Percentiles rank a stretch among this genome's conserved stretches.
Conservation (phyloP, 2,329 filamentous ascomycete species). For the Phaeoacremonium minimum region DNA sequence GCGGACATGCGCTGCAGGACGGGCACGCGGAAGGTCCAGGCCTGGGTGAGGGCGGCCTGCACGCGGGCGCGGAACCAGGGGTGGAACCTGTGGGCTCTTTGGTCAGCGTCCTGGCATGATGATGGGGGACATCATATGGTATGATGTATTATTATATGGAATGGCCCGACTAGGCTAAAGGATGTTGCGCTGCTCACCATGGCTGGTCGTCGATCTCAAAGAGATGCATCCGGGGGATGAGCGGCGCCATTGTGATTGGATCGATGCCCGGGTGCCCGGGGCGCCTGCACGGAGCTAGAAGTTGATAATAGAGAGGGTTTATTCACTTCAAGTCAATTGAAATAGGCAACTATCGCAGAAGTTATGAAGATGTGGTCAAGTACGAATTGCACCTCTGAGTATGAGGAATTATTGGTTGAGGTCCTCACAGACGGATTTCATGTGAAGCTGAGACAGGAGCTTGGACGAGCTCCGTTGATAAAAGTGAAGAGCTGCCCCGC, state of each 20-base stretch:
- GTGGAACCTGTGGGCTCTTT: conserved; percentile 50
- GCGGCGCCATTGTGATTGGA: conserved; percentile 34
- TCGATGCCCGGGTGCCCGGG: too few relatives aligned
- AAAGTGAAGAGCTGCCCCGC: too few relatives aligned
- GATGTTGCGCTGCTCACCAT: conserved; percentile 43
- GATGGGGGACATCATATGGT: background rate
- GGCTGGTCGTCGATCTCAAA: conserved; percentile 65
- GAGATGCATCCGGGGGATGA: conserved; percentile 56
- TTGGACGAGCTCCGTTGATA: too few relatives aligned
- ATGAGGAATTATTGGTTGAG: too few relatives aligned
- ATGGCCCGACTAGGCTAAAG: conserved; percentile 3
- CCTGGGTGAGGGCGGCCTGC: conserved; percentile 59
- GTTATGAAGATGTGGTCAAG: too few relatives aligned
- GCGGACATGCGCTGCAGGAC: conserved; percentile 53
- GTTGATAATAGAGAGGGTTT: too few relatives aligned
- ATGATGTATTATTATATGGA: background rate
- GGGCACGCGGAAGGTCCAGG: conserved; percentile 59
- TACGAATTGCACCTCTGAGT: too few relatives aligned
- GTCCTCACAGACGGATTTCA: too few relatives aligned
- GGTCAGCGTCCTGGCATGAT: conserved; percentile 5
- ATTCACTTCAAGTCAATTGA: too few relatives aligned
- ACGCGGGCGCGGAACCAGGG: conserved; percentile 59
- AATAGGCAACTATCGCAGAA: too few relatives aligned
- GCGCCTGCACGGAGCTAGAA: too few relatives aligned
- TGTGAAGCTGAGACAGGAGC: too few relatives aligned